Base-by-base conservation (phyloP, 2,329 filamentous ascomycete species). In the Colletotrichum acutatum region DNA sequence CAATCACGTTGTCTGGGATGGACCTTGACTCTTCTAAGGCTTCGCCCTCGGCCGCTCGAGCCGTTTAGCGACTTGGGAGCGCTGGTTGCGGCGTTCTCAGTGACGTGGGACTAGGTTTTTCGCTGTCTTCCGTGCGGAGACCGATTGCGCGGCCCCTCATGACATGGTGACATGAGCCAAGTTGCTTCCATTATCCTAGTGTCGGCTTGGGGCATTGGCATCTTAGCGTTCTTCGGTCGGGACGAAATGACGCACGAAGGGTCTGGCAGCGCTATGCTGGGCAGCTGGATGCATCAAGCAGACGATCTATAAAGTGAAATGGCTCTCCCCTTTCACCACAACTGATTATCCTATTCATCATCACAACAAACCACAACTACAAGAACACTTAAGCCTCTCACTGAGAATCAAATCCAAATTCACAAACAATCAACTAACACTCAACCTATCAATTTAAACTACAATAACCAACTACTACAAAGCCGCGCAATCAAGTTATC, bases 91-190 rank as follows among this genome's bases (percentile, higher is more conserved):
- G 64, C 16, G 49, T 30, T 42, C 49, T 58, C 26, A 52, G 53
- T 72, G 70, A 72, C 70, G 70, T 70, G 63, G 59, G 66, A 65
- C 59, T n/a, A 65, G 66, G 34, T 42, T 9, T 24, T 46, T 24
- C 30, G 53, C 42, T n/a, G 7, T 49, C 42, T 49, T 16, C 7
- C 7, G 42, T 49, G 70, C 56, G 70, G 70, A 53, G 70, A 12
- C 58, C 30, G 52, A 60, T 70, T 72, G 70, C 66, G 70, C 54
- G 66, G 66, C 70, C 66, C 69, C 58, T 63, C 59, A 59, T 69
- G 65, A 69, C 69, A 68, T 63, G 46, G 58, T 64, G 65, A 69
- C 69, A 72, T 63, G 54, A 68, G 60, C 70, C 70, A 70, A 70
- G 66, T 46, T 60, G 34, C 19, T 24, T 9, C 28, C 37, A 53